A percentile compares a stretch with the other conserved stretches of the same genome.
These are phyloP conservation scores for Saccharomyces hybrid DNA, from an alignment of 1,139 yeast species.

Conservation along the genomic window DNA sequence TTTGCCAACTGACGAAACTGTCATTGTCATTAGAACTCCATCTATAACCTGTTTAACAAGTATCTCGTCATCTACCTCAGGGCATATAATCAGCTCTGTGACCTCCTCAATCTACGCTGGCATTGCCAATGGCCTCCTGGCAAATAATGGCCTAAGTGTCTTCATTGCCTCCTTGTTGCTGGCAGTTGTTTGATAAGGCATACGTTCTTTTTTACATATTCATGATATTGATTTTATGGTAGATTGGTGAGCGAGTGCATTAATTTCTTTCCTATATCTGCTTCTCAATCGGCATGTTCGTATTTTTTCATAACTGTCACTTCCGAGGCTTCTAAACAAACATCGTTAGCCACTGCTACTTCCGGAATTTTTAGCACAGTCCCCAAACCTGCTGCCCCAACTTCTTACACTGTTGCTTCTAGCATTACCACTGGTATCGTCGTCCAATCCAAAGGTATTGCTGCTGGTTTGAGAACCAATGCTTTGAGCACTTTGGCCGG, in stretches of 20 bases:
- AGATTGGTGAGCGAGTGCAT: too few species aligned
- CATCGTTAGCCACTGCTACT: not conserved
- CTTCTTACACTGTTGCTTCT: not conserved
- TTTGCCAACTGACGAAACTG: too few species aligned
- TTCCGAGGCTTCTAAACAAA: not conserved
- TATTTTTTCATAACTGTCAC: not conserved
- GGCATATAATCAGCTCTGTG: too few species aligned
- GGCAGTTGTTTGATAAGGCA: too few species aligned
- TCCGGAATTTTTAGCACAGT: not conserved
- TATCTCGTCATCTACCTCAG: too few species aligned
- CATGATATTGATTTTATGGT: too few species aligned
- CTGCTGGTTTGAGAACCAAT: not conserved
- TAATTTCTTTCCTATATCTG: too few species aligned
- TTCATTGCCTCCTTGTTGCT: not conserved
- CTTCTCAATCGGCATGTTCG: too few species aligned
- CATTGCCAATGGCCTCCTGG: not conserved
- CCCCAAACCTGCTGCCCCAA: not conserved
- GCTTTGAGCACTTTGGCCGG: not conserved
- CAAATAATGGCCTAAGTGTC: not conserved
- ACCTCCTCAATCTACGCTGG: not conserved
- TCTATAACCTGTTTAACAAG: too few species aligned
- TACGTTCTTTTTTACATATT: too few species aligned
- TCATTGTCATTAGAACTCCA: too few species aligned
- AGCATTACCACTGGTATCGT: not conserved
- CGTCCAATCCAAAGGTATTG: not conserved